phyloP scores from a whole-genome alignment of 2,329 filamentous ascomycete species.

The Calonectria hawksworthii region DNA sequence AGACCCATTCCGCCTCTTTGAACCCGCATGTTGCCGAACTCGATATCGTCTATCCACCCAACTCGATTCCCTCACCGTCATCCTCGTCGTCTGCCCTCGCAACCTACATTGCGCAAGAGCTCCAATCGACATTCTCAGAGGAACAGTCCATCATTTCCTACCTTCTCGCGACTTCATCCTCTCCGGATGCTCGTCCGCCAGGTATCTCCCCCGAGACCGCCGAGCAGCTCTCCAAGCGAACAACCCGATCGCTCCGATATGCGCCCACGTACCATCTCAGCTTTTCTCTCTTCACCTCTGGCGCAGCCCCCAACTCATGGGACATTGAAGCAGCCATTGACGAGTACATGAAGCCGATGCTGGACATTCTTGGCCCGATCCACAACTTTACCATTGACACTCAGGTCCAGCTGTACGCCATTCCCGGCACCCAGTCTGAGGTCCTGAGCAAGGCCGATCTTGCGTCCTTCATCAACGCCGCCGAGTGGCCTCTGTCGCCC shows the following conservation, averaged over 20 bases:
- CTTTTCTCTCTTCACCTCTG: slow-evolving; percentile 92
- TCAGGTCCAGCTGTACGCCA: slow-evolving; percentile 95
- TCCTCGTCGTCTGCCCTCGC: slow-evolving; percentile 82
- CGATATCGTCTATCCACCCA: slow-evolving; percentile 82
- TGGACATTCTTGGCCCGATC: slow-evolving; percentile 83
- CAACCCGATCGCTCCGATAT: slow-evolving; percentile 89
- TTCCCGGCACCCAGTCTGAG: slow-evolving; percentile 72
- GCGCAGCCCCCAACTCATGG: slow-evolving; percentile 86
- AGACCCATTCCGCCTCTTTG: slow-evolving; percentile 72
- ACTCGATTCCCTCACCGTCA: slow-evolving; percentile 74
- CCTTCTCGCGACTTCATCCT: slow-evolving; percentile 72
- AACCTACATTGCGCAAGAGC: slow-evolving; percentile 81
- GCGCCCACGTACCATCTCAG: slow-evolving; percentile 95
- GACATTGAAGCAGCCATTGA: slow-evolving; percentile 87
- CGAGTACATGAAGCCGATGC: slow-evolving; percentile 84
- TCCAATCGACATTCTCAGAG: slow-evolving; percentile 85
- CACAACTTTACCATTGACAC: slow-evolving; percentile 97
- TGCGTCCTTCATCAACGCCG: slow-evolving; percentile 95
- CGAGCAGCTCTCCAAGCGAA: slow-evolving; percentile 75
- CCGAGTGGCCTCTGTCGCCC: slow-evolving; percentile 95
- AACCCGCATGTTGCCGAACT: slow-evolving; percentile 79
- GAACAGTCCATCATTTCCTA: slow-evolving; percentile 90
- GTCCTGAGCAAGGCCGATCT: slow-evolving; percentile 87
- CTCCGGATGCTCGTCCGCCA: slow-evolving; percentile 59
- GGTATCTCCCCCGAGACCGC: slow-evolving; percentile 65